Conservation (phyloP, 768 basidiomycete species). For the Collybiopsis confluens region DNA sequence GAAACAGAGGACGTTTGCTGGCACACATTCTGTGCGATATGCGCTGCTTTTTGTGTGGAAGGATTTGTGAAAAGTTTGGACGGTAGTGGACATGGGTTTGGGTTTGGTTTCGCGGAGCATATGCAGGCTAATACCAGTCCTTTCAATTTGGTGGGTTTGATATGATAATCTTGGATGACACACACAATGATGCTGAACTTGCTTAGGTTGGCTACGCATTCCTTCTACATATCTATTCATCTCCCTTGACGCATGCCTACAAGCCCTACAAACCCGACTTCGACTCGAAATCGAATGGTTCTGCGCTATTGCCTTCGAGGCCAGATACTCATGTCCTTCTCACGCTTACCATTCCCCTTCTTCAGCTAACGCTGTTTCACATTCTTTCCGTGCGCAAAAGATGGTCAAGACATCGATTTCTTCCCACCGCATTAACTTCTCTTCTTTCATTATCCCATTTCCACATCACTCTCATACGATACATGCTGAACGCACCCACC, state of each 20-base stretch:
- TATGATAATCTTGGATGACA: background rate
- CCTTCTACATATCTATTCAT: slow-evolving; percentile 69
- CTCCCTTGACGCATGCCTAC: slow-evolving; percentile 52
- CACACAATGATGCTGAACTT: slow-evolving; percentile 6
- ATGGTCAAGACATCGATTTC: slow-evolving; percentile 63
- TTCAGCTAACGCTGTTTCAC: slow-evolving; percentile 70
- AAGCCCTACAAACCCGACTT: slow-evolving; percentile 20
- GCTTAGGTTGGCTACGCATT: slow-evolving; percentile 72
- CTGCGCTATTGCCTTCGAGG: slow-evolving; percentile 44
- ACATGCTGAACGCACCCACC: slow-evolving; percentile 15
- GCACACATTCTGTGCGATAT: slow-evolving; percentile 67
- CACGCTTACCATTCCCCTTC: slow-evolving; percentile 65
- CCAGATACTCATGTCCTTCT: slow-evolving; percentile 74
- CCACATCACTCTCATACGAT: slow-evolving; percentile 49
- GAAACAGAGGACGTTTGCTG: slow-evolving; percentile 68
- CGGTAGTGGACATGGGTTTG: slow-evolving; percentile 38
- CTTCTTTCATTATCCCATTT: slow-evolving; percentile 62
- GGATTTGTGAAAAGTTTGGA: slow-evolving; percentile 66
- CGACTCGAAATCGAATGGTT: background rate
- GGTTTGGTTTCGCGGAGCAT: slow-evolving; percentile 30
- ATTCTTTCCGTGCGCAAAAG: slow-evolving; percentile 58
- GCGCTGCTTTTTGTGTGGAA: slow-evolving; percentile 60
- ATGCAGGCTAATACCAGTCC: slow-evolving; percentile 50
- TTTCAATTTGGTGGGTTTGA: slow-evolving; percentile 61
- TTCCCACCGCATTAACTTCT: slow-evolving; percentile 64